These are phyloP conservation scores for Eurotiales sp. DNA, from an alignment of 2,329 filamentous ascomycete genomes.

Conservation along the genomic window DNA sequence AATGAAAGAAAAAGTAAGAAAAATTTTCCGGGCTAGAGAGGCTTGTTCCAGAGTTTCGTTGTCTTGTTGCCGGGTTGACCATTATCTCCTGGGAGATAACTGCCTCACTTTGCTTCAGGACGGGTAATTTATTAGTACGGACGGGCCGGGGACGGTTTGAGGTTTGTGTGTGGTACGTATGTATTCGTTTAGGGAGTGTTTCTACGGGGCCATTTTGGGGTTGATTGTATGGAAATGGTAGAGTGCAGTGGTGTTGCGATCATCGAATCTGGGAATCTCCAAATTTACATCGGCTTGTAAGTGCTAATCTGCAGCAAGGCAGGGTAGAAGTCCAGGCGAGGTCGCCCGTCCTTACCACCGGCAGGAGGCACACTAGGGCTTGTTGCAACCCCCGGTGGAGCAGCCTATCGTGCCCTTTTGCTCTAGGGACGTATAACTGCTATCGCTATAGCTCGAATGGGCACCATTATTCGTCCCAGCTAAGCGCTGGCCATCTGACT, in stretches of 20 bases:
- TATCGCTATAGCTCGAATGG: not conserved
- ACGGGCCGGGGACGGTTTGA: not conserved
- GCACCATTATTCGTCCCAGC: not conserved
- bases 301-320: too few species aligned
- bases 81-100: not conserved
- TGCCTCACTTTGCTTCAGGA: constrained; percentile 6
- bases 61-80: constrained; percentile 14
- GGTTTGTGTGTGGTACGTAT: too few species aligned
- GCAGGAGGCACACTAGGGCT: too few species aligned
- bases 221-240: too few species aligned
- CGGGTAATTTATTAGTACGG: not conserved
- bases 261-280: too few species aligned
- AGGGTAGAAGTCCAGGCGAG: too few species aligned
- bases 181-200: too few species aligned
- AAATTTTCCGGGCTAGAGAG: constrained; percentile 7
- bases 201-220: too few species aligned
- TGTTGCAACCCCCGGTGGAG: too few species aligned
- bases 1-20: constrained; percentile 1
- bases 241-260: too few species aligned
- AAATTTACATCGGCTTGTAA: too few species aligned
- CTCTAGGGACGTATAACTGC: not conserved
- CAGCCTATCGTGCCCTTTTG: not conserved
- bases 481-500: not conserved
- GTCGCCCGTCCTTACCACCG: too few species aligned
- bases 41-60: not conserved